Base-by-base conservation (phyloP, 1,284 basidiomycete species). In the Pyrrhoderma noxium region DNA sequence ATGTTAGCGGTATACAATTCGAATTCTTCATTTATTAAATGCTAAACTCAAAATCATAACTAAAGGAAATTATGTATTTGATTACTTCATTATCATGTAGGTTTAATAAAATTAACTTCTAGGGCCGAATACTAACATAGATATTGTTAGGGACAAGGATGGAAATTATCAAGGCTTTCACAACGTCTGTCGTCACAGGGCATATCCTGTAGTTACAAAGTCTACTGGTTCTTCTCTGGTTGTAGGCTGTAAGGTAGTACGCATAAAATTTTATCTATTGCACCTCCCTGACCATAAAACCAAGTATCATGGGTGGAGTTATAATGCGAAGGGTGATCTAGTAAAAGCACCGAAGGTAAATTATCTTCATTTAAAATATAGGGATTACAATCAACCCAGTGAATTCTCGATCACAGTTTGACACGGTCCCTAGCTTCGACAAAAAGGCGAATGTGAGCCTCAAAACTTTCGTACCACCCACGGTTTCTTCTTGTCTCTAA, bases 251-350 rank as follows among this genome's bases (percentile, higher is more conserved):
- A 59, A 57, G 47, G 55, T 56, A 42, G 16, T 5, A 7, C 11
- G 2, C 18, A 34, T 21, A 42, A 9, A 2, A 3, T 4, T 37
- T 23, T 38, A 34, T 31, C 27, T 25, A 34, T 35, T 40, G 5
- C 21, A 40, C 22, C 14, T 9, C 16, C 8, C 18, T 22, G 3
- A 19, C 8, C 14, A 44, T 44, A 5, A 4, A 13, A 21, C 11
- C 22, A 19, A 56, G 50, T 62, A 60, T 49, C 60, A 61, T 38
- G 58, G 60, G 1, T 62, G 61, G 61, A 60, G 58, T 36, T 62
- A 62, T 47, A 55, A 57, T 37, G 48, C 57, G 25, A 57, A 57
- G 27, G 61, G 61, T 9, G 51, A 56, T 23, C 53, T 62, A 9
- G 55, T 59, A 38, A 61, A 61, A 37, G 60, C 61, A n/a, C 60